These are phyloP conservation scores for Monilinia fructicola DNA, from an alignment of 2,329 filamentous ascomycete genomes.

Conservation along the genomic window DNA sequence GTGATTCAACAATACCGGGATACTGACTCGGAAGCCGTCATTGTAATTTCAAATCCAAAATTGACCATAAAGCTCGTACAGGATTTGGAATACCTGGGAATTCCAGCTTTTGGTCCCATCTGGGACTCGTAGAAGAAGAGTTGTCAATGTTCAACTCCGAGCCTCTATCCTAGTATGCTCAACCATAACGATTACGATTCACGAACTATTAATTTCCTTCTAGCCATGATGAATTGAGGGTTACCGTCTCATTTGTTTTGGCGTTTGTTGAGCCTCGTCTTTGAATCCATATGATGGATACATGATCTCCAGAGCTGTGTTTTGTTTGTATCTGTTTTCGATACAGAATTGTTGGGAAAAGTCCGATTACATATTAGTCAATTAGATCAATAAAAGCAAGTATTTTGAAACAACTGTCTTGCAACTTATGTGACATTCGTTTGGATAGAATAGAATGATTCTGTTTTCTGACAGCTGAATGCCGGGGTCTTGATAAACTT, in stretches of 20 bases:
- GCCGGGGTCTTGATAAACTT: too few relatives aligned
- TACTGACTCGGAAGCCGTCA: constrained; percentile 43
- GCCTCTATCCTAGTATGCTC: neutral
- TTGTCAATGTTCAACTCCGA: neutral
- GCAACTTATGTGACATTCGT: neutral
- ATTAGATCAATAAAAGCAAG: constrained; percentile 12
- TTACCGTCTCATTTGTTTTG: neutral
- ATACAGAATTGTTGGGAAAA: constrained; percentile 4
- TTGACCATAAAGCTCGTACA: constrained; percentile 44
- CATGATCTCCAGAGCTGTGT: too few relatives aligned
- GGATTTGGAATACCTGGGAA: constrained; percentile 43
- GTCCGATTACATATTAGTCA: neutral
- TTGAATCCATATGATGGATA: neutral
- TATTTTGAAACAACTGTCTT: neutral
- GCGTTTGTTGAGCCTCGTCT: neutral
- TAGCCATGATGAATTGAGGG: neutral
- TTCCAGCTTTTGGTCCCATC: constrained; percentile 44
- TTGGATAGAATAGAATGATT: neutral
- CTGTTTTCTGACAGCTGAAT: neutral
- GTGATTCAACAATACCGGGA: constrained; percentile 38
- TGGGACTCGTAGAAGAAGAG: constrained; percentile 37
- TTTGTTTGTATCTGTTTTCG: neutral
- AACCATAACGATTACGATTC: neutral
- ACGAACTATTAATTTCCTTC: neutral
- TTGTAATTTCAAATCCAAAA: constrained; percentile 43